A percentile compares a stretch with the other conserved stretches of the same genome.
Evolutionary conservation across 495 filamentous ascomycete genomes (phyloP).

Genomic region (Hyaloscypha variabilis): DNA sequence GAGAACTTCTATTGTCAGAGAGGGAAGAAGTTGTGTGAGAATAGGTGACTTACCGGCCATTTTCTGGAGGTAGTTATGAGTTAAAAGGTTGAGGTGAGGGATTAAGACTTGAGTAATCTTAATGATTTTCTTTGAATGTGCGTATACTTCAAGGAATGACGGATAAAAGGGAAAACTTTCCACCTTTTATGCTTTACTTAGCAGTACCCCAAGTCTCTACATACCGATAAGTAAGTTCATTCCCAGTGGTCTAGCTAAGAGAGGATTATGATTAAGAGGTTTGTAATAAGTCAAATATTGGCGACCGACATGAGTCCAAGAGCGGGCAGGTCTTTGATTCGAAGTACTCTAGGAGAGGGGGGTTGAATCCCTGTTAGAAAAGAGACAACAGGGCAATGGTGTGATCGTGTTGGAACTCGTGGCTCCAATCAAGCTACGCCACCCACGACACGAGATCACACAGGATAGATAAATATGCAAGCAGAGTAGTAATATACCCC

Average conservation of each 20-base stretch:
- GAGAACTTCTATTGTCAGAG: conserved; percentile 11
- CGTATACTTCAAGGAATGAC: conserved; percentile 9
- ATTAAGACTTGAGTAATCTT: conserved; percentile 7
- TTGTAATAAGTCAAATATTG: conserved; percentile 6
- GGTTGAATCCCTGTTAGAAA: conserved; percentile 9
- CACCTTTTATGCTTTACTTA: conserved; percentile 10
- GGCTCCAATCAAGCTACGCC: too few species aligned
- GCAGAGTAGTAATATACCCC: too few species aligned
- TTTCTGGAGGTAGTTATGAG: conserved; percentile 8
- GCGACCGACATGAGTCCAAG: conserved; percentile 3
- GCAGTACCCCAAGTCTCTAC: neutral
- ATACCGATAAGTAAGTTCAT: conserved; percentile 13
- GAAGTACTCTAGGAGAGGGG: conserved; percentile 6
- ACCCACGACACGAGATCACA: too few species aligned
- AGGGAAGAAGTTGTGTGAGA: conserved; percentile 2
- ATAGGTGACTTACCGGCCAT: conserved; percentile 11
- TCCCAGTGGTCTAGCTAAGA: conserved; percentile 4
- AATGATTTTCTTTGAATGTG: conserved; percentile 6
- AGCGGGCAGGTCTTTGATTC: conserved; percentile 9
- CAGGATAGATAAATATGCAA: too few species aligned
- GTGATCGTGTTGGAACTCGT: conserved; percentile 11
- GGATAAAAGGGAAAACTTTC: conserved; percentile 8
- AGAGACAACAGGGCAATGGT: conserved; percentile 6
- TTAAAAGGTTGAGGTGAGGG: conserved; percentile 10
- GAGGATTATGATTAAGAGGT: conserved; percentile 8